Base-by-base conservation (phyloP, 495 filamentous ascomycete species). In the Penicillium crystallinum region DNA sequence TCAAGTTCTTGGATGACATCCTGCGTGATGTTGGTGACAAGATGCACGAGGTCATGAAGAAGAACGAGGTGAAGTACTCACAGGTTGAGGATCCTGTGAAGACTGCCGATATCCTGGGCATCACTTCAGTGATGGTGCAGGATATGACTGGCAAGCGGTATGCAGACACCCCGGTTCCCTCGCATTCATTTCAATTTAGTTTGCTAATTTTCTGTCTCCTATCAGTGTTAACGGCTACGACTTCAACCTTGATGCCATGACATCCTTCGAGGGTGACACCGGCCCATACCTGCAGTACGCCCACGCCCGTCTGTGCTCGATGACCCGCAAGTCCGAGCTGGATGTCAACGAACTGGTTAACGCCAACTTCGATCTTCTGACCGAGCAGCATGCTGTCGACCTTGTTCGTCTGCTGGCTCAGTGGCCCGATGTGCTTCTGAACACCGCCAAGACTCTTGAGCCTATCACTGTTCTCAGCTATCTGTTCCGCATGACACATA, bases 401-500 rank as follows among this genome's bases (percentile, higher is more conserved):
- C 76, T 88, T 15, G 73, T 82, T 46, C 80, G 83, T 39, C 55
- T 78, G 49, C 63, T 89, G 18, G 72, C 81, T 2, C 73, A 78
- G 41, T 89, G 79, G 76, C 83, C 84, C 8, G 85, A 87, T 47
- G 77, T 84, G 12, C 71, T 84, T 27, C 54, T 80, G 36, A 79
- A 82, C 49, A 83, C 85, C 6, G 66, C 73, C 55, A 84, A 81
- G 70, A 84, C 80, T 12, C 73, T 81, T 39, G 84, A 88, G 66
- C 83, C 85, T 15, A 71, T 81, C 38, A 85, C 81, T 6, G 76
- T 95, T 43, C 73, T 95, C 29, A 84, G 83, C 10, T 96, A 93
- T 70, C 80, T 96, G 38, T 92, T 92, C 77, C 85, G 83, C 70
- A 86, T 96, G 85, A 95, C 88, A 1, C 90, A 93, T 65, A 76